Conservation (phyloP, 768 basidiomycete genomes). For the Omphalotus guepiniiformis region DNA sequence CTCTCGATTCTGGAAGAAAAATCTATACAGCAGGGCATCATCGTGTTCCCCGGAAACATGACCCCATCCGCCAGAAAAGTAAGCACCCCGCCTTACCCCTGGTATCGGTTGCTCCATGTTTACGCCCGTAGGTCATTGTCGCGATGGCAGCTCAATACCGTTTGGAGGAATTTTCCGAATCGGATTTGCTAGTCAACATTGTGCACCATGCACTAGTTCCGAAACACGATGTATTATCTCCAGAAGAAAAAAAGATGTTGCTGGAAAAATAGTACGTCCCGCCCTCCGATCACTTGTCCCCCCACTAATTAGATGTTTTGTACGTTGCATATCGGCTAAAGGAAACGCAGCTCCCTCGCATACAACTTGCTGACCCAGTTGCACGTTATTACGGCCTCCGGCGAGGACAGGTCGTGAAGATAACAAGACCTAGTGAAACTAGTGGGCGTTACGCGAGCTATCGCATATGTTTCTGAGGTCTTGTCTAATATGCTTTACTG, state of each 20-base stretch:
- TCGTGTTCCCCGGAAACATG: constrained; percentile 95
- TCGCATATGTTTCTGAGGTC: constrained; percentile 75
- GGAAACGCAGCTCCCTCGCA: constrained; percentile 96
- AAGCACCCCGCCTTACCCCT: constrained; percentile 15
- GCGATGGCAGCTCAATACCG: constrained; percentile 85
- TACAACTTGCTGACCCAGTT: constrained; percentile 96
- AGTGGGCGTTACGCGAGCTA: constrained; percentile 92
- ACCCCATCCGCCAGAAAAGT: constrained; percentile 96
- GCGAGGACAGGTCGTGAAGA: constrained; percentile 97
- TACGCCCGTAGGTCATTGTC: constrained; percentile 73
- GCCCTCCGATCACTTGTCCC: constrained; percentile 4
- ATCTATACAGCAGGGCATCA: constrained; percentile 83
- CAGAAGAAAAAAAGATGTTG: constrained; percentile 82
- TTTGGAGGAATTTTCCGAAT: constrained; percentile 95
- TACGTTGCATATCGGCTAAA: constrained; percentile 75
- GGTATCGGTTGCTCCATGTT: constrained; percentile 3
- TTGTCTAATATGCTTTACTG: not conserved
- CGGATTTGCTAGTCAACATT: constrained; percentile 96
- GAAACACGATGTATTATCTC: constrained; percentile 79
- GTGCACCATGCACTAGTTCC: constrained; percentile 95
- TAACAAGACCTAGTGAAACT: constrained; percentile 95
- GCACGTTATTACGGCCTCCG: constrained; percentile 95
- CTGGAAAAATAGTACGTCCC: constrained; percentile 87
- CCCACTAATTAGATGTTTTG: constrained; percentile 7
- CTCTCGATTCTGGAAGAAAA: constrained; percentile 90